phyloP scores from a whole-genome alignment of 2,329 filamentous ascomycete species.

The Blastomyces parvus region DNA sequence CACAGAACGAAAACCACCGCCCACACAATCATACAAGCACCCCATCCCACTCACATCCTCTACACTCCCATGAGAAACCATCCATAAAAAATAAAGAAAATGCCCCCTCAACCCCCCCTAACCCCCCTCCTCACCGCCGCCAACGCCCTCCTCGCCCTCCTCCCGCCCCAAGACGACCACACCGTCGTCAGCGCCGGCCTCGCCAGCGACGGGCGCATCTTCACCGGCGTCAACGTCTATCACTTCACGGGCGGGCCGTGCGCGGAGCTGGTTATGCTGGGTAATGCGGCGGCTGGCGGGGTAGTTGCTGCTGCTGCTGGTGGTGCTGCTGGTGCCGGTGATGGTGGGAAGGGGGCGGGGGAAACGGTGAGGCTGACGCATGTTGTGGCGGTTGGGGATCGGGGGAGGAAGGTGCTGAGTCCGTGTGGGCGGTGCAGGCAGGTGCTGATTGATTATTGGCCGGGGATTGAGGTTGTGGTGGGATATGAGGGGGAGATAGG shows the following conservation, averaged over 20 bases:
- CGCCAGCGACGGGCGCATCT: no score
- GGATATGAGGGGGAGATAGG: no score
- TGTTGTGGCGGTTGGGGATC: no score
- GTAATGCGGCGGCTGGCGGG: no score
- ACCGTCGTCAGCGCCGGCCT: constrained; percentile 20
- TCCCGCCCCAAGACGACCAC: constrained; percentile 19
- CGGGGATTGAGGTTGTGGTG: constrained; percentile 20
- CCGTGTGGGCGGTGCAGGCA: constrained; percentile 25
- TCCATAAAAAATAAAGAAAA: background rate
- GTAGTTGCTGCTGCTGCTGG: no score
- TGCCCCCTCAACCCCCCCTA: constrained; percentile 7
- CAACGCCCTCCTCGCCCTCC: constrained; percentile 17
- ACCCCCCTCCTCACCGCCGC: constrained; percentile 18
- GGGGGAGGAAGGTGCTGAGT: no score
- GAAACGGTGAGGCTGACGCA: no score
- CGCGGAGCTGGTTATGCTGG: constrained; percentile 24
- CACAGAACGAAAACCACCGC: no score
- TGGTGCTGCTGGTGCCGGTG: no score
- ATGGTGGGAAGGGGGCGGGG: no score
- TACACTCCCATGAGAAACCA: background rate
- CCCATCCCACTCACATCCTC: no score
- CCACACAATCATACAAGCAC: no score
- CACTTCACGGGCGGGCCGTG: constrained; percentile 26
- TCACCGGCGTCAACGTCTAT: constrained; percentile 23
- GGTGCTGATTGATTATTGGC: constrained; percentile 22